Evolutionary conservation across 169 alveolate genomes (phyloP), one percentile per base, ranked within the genome.

Genomic region (Plasmodium yoelii): DNA sequence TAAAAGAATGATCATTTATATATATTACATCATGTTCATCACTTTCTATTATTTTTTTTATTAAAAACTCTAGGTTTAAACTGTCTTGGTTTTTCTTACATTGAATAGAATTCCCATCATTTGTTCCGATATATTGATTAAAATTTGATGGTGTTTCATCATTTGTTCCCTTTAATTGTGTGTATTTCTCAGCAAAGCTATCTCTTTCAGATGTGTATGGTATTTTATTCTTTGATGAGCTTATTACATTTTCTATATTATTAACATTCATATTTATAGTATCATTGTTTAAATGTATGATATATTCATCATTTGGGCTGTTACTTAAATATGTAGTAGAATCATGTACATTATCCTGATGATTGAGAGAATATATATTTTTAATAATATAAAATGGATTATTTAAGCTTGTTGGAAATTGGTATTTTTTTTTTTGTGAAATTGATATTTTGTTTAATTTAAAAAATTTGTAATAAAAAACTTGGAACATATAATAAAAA

Each of bases 331-430:
- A 34, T 6, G 7, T 34, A 34, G 42, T 34, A 34, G 42, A 0
- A 34, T 34, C 42, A 34, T 34, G 2, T 73, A 39, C 49, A 67
- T 18, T 22, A 18, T 49, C 42, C 5, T 55, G 13, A 63, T 57
- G 19, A 44, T 44, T 15, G 53, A 34, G 5, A 75, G 34, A 57
- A 15, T 44, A 39, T 75, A 75, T 39, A 42, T 59, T 69, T 44
- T 70, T 86, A 12, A 69, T 57, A n/a, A 70, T 86, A 46, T 26
- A 86, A 44, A 86, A 49, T 10, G 91, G 26, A 64, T 59, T 86
- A 24, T 56, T 69, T 64, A 70, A 39, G 34, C 75, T 86, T 6
- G 86, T 44, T 19, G 19, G 18, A 47, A 86, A 86, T 44, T 69
- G 10, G 19, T 69, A 86, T 51, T 55, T 59, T 51, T 64, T 69